phyloP scores from a whole-genome alignment of 129 eudicot genomes.

The Lactuca saligna region DNA sequence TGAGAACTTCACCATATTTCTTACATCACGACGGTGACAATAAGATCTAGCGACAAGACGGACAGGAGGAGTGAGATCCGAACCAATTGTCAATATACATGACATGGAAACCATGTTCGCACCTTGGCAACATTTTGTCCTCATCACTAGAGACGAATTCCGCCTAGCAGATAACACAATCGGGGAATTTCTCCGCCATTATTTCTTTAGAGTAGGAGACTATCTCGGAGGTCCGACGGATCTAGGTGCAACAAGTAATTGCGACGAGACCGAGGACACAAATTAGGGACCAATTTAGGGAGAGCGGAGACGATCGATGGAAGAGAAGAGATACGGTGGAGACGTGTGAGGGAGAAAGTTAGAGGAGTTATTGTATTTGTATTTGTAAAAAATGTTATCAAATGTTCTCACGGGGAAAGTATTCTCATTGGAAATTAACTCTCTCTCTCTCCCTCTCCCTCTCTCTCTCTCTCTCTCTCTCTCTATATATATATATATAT shows the following conservation, averaged over 20 bases:
- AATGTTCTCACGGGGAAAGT: no score
- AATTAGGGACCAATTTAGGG: no score
- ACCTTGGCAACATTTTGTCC: constrained; percentile 61
- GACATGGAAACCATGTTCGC: constrained; percentile 74
- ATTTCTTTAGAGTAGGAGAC: constrained; percentile 38
- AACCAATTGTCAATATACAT: constrained; percentile 78
- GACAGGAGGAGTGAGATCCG: constrained; percentile 80
- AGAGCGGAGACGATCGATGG: no score
- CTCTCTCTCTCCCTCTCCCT: no score
- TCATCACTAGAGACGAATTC: constrained; percentile 70
- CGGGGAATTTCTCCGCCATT: constrained; percentile 38
- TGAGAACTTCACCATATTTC: constrained; percentile 61
- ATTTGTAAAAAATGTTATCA: no score
- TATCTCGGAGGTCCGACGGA: constrained; percentile 54
- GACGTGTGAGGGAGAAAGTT: no score
- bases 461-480: no score
- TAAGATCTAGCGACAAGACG: constrained; percentile 75
- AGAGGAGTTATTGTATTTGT: no score
- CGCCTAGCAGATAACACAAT: constrained; percentile 73
- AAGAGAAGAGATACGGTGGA: no score
- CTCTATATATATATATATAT: no score
- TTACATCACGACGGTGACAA: constrained; percentile 51
- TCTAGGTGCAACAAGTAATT: constrained; percentile 81
- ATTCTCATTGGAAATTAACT: no score
- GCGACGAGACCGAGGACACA: constrained; percentile 84